Evolutionary conservation across 441 rosid genomes (phyloP), one percentile per base, ranked within the genome.

Genomic region (Melastoma candidum): DNA sequence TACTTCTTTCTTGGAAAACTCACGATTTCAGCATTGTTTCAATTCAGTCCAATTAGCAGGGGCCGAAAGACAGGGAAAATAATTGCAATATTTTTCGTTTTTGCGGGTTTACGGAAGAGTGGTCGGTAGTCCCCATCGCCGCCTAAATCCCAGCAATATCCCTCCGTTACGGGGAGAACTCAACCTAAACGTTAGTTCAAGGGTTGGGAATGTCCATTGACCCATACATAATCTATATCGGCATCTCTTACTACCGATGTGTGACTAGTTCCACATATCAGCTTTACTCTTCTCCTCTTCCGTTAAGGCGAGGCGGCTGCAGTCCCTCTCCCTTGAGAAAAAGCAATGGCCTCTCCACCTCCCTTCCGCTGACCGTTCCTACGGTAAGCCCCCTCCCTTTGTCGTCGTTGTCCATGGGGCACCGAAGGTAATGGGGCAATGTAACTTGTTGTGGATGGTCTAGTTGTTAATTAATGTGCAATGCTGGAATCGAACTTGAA

Each of bases 391-490:
- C 0, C 71, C 96, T 32, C 98, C 98, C 13, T 83, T 56, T 60
- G 95, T 92, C n/a, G 74, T 92, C 49, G 79, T 87, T 3, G 95
- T 92, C 46, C 98, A 92, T 36, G 96, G 95, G 6, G 96, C 98
- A 0, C 86, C 98, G 26, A 66, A 85, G 81, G 96, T 92, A 67
- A 27, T n/a, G 22, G 48, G 47, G 1, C 32, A 7, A 39, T 53
- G 5, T 7, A 22, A 53, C 51, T 5, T 1, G 44, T 8, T 39
- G 24, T 3, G 4, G 44, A 12, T 50, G 4, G 22, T 17, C 39
- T 41, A 10, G 14, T 44, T 49, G 45, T 29, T 58, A 14, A 11
- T 44, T 12, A 3, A 22, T 64, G 44, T 1, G 39, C 27, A 36
- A 36, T 36, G 41, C 41, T 36, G 41, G 41, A 6, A 36, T 9